Evolutionary conservation across 495 filamentous ascomycete species (phyloP).

Genomic region (Lasiosphaeria miniovina): DNA sequence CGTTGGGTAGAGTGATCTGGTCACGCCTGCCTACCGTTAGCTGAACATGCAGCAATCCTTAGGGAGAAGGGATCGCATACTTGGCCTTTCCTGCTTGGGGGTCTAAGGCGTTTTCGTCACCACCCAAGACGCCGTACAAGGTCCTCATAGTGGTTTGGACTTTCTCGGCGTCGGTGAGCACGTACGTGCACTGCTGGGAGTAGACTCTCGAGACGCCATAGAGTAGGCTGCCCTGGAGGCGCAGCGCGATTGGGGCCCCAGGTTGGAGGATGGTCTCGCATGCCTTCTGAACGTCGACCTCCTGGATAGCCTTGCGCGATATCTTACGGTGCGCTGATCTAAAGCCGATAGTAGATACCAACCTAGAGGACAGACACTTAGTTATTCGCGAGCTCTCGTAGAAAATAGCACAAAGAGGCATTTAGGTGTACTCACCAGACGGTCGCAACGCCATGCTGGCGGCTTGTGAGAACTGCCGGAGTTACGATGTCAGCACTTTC

Average conservation of each 20-base stretch:
- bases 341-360: constrained; percentile 83
- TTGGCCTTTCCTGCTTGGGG: constrained; percentile 66
- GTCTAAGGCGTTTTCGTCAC: constrained; percentile 55
- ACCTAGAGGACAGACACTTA: constrained; percentile 49
- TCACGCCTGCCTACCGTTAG: constrained; percentile 57
- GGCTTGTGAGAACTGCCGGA: constrained; percentile 73
- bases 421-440: constrained; percentile 66
- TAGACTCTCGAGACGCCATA: constrained; percentile 84
- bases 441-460: constrained; percentile 87
- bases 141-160: constrained; percentile 69
- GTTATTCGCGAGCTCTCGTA: neutral
- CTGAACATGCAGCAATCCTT: neutral
- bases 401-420: neutral
- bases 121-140: constrained; percentile 51
- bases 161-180: constrained; percentile 74
- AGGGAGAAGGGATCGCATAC: constrained; percentile 43
- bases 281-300: constrained; percentile 82
- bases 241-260: constrained; percentile 82
- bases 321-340: constrained; percentile 66
- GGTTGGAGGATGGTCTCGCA: constrained; percentile 83
- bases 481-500: constrained; percentile 6
- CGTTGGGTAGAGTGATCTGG: constrained; percentile 75
- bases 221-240: constrained; percentile 86
- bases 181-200: constrained; percentile 80
- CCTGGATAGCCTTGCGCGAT: constrained; percentile 80